Evolutionary conservation across 805 yeast species (phyloP).

Genomic region (Candida dajiaensis): DNA sequence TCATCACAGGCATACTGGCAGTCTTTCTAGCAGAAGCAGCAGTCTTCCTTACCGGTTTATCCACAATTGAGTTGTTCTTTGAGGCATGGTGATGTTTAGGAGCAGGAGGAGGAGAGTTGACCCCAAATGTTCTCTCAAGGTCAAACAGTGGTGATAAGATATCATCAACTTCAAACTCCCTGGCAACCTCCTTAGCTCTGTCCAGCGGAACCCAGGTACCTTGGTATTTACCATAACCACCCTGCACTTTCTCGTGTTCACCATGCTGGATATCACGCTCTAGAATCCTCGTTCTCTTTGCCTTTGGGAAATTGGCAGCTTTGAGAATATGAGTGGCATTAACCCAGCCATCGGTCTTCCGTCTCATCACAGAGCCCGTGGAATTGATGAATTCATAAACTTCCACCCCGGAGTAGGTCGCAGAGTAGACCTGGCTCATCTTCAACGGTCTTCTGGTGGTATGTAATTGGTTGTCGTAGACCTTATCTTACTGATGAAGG

Average conservation of each 20-base stretch:
- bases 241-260: slow-evolving; percentile 88
- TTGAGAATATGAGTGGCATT: slow-evolving; percentile 94
- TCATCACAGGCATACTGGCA: slow-evolving; percentile 19
- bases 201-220: slow-evolving; percentile 94
- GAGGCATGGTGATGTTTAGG: slow-evolving; percentile 67
- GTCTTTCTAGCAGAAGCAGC: slow-evolving; percentile 17
- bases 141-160: slow-evolving; percentile 62
- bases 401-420: slow-evolving; percentile 75
- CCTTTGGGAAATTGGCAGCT: slow-evolving; percentile 91
- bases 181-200: slow-evolving; percentile 65
- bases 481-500: neutral
- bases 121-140: slow-evolving; percentile 46
- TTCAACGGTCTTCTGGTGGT: neutral
- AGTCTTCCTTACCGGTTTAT: slow-evolving; percentile 10
- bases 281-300: slow-evolving; percentile 84
- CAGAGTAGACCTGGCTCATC: slow-evolving; percentile 51
- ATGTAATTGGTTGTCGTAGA: neutral
- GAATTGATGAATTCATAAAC: slow-evolving; percentile 71
- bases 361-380: slow-evolving; percentile 71
- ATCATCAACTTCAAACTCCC: slow-evolving; percentile 57
- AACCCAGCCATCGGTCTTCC: slow-evolving; percentile 75
- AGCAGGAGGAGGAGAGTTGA: slow-evolving; percentile 49
- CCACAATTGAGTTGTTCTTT: slow-evolving; percentile 16
- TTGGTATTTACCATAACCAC: slow-evolving; percentile 95
- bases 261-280: slow-evolving; percentile 93